Base-by-base conservation (phyloP, 2,329 filamentous ascomycete species). In the Penicillium sclerotigenum region DNA sequence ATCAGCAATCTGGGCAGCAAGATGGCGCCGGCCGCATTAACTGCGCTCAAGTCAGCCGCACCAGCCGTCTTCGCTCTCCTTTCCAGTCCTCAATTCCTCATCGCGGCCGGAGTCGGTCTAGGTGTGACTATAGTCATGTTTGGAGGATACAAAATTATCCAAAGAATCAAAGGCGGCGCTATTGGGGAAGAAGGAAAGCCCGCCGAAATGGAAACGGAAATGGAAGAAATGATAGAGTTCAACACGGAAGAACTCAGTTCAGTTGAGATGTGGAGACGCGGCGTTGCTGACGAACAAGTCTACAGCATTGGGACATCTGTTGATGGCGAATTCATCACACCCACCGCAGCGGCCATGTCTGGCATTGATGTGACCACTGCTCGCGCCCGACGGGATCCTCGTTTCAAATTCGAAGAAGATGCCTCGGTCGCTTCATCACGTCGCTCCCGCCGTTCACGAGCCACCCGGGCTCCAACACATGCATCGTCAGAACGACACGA, bases 41-140 rank as follows among this genome's bases (percentile, higher is more conserved):
- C 82, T 11, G 79, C 87, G 1, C 77, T 97, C 68, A 95, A 96
- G 74, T 82, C 85, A 37, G 87, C 87, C 20, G 93, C 91, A 36
- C 94, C 94, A 0, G 88, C 89, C 8, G 87, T 96, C 20, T 93
- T 96, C 65, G 89, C 88, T 0, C 82, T 99, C 22, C 83, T 99
- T 4, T 87, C 90, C 0, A 92, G 88, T 54, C 94, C 94, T 0
- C 91, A 99, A 69, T 99, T 99, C 71, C 83, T 97, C 60, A 96
- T 99, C 66, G 91, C 91, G 4, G 91, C 90, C 0, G 90, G 92
- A 41, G 86, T 96, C 14, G 90, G 89, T 0, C 86, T 96, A 0
- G 94, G 94, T 14, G 87, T 96, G n/a, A 97, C 94, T 0, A 87
- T 97, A 9, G 90, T 99, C 66, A 92, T 94, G 73, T 90, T 99